phyloP scores from a whole-genome alignment of 352 stramenopile species.

The Phytopythium cucurbitacearum region DNA sequence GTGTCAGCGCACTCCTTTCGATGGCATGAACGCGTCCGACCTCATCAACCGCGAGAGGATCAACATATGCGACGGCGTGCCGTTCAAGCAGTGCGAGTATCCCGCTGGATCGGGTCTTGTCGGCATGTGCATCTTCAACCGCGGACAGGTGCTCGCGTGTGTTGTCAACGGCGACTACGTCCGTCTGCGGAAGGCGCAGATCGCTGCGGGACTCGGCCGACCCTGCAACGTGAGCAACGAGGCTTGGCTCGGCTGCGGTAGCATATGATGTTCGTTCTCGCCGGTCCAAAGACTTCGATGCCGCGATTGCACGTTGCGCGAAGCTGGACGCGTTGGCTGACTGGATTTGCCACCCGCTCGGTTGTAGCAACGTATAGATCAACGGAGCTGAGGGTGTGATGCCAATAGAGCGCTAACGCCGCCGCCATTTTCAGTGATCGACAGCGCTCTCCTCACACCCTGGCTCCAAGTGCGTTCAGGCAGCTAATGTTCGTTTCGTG shows the following conservation, averaged over 20 bases:
- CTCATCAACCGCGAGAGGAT: conserved; percentile 11
- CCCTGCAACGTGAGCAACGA: conserved; percentile 5
- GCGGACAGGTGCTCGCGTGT: conserved; percentile 13
- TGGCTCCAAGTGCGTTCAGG: no score
- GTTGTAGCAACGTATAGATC: no score
- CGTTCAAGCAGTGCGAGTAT: conserved; percentile 14
- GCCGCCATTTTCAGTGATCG: no score
- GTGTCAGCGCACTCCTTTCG: conserved; percentile 10
- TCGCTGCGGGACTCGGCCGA: conserved; percentile 3
- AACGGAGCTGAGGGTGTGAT: no score
- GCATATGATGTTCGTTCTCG: background rate
- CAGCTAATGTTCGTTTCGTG: no score
- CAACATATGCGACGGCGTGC: conserved; percentile 16
- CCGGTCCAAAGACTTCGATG: no score
- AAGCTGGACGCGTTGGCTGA: no score
- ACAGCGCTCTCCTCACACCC: no score
- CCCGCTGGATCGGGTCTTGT: background rate
- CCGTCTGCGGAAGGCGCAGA: conserved; percentile 9
- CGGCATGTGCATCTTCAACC: conserved; percentile 19
- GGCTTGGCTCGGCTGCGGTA: no score
- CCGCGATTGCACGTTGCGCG: no score
- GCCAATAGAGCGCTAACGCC: no score
- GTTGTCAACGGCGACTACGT: conserved; percentile 3
- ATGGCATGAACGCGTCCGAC: conserved; percentile 2
- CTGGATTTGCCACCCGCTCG: no score